Evolutionary conservation across 2,329 filamentous ascomycete species (phyloP), one percentile per base, ranked within the genome.

Genomic region (Dothideomycetes sp.): DNA sequence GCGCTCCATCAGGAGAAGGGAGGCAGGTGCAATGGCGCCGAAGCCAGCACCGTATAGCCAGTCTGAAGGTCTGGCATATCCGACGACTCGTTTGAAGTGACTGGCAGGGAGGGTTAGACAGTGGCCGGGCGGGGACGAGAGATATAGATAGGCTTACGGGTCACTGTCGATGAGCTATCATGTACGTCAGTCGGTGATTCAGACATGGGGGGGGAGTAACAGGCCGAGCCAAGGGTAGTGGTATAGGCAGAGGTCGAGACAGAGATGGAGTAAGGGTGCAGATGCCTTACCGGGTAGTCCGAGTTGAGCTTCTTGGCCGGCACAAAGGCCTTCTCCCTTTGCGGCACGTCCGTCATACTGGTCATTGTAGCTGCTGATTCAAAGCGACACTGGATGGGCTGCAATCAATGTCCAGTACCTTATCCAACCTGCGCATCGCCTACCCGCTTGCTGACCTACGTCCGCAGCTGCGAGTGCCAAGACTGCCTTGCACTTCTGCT

Each of bases 101-200:
- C 86, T 94, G 53, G 31, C 18, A 49, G 24, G 18, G 51, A 50
- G 52, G 37, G 12, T 30, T 19, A 15, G 24, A 30, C 24, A 55
- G 41, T 22, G 15, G 24, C 17, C 30, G 36, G n/a, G 24, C 43
- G 40, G 38, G 40, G 42, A 34, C 3, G 38, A 19, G 37, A 37
- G 36, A 32, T 43, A 37, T 14, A 36, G 27, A 50, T 41, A 50
- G 43, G 41, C 81, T 60, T 88, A 95, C 88, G 91, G 91, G 66
- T 98, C 91, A 70, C 85, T 93, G 72, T 98, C 91, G 66, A 98
- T 96, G 69, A 96, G 83, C 91, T 98, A 67, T 36, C 38, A 38
- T 19, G 31, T 30, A 48, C 59, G 55, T 47, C 42, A 48, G 47
- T 49, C 27, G 8, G 9, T 27, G 7, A 4, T 10, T 19, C 11